Base-by-base conservation (phyloP, 192 early-diverging fungal species). In the Irineochytrium annulatum region DNA sequence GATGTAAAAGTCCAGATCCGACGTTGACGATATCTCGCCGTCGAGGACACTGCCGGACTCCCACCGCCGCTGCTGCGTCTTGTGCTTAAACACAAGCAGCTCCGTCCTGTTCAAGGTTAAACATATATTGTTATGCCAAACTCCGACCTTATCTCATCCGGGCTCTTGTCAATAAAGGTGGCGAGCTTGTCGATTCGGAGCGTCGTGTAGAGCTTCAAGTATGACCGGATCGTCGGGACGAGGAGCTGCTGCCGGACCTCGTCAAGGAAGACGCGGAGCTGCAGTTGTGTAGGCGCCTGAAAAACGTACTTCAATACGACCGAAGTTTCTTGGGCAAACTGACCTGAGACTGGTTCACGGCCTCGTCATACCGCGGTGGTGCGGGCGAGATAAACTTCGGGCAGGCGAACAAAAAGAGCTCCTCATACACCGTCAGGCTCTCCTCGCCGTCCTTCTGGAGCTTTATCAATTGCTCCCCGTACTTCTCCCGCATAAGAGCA, bases 371-470 rank as follows among this genome's bases (percentile, higher is more conserved):
- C 77, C 90, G 88, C 61, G 91, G 88, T 34, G 89, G 86, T 48
- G 83, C 89, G 41, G 93, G 91, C 29, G 87, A 86, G 60, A 98
- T 94, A 71, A 98, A 98, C 74, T 94, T 94, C 59, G 95, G 95
- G 74, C 91, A 92, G 13, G 95, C 87, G 63, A 86, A 92, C 48
- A 79, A 77, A 75, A 89, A 98, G 30, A 98, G 83, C 69, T 95
- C 95, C 56, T 92, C 90, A 61, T 92, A 88, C 33, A 87, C 82
- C 19, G 77, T 65, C 20, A 93, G 41, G 33, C 86, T 86, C 48
- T 94, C 94, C 43, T 94, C 92, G 17, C 60, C 57, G 49, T 88
- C 86, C 52, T 86, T 84, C 77, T 93, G 91, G 77, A 93, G 82
- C 75, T 89, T 90, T 71, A 79, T 80, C 45, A 89, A 77, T 57